These are phyloP conservation scores for Phascolomyces articulosus DNA, from an alignment of 371 early-diverging fungal species.

Conservation along the genomic window DNA sequence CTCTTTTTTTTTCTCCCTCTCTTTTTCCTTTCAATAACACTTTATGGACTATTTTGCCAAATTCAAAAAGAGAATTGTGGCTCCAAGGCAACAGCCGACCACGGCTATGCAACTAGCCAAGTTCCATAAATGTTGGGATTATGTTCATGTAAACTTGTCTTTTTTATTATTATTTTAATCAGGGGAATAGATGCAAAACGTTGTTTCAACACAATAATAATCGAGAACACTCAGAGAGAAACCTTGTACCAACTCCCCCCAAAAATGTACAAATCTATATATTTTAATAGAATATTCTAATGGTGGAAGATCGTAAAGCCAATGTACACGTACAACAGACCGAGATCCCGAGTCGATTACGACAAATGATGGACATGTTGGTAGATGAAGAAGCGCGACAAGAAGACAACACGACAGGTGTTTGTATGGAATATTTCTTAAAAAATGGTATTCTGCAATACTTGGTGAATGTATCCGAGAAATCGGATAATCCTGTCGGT, in stretches of 20 bases:
- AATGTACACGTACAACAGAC: conserved; percentile 72
- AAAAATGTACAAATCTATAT: no score
- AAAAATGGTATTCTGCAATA: conserved; percentile 80
- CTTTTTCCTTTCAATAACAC: no score
- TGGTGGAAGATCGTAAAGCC: conserved; percentile 58
- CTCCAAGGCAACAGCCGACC: conserved; percentile 67
- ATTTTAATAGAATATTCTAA: conserved; percentile 60
- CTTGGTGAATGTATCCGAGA: conserved; percentile 80
- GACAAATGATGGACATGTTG: conserved; percentile 86
- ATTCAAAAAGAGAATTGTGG: conserved; percentile 65
- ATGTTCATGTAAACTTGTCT: conserved; percentile 58
- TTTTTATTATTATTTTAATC: neutral
- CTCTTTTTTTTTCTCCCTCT: neutral
- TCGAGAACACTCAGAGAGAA: no score
- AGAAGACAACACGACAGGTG: conserved; percentile 74
- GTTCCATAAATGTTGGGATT: conserved; percentile 80
- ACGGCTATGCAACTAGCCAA: conserved; percentile 70
- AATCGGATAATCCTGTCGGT: conserved; percentile 82
- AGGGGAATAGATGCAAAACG: neutral
- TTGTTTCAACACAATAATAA: no score
- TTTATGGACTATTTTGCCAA: conserved; percentile 72
- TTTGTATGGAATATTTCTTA: conserved; percentile 92
- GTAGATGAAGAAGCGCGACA: conserved; percentile 88
- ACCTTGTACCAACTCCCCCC: no score
- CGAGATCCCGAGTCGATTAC: conserved; percentile 77